Percentiles rank a stretch among this genome's conserved stretches.
Evolutionary conservation across 352 stramenopile genomes (phyloP).

Genomic region (Globisporangium megalacanthum): DNA sequence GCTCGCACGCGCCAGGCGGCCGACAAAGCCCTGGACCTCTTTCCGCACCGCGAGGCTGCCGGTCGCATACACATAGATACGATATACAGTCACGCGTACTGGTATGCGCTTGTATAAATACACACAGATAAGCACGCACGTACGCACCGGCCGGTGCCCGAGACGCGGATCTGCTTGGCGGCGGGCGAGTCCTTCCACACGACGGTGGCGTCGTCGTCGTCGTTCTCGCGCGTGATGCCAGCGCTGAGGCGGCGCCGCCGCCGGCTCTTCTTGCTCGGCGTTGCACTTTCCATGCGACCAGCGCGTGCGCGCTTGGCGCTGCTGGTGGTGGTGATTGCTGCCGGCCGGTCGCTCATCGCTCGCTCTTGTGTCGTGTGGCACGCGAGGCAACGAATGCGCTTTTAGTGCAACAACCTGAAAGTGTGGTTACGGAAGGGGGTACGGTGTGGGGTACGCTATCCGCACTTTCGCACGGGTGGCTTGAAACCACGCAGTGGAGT

Average conservation of each 20-base stretch:
- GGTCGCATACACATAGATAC: neutral
- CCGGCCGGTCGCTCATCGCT: neutral
- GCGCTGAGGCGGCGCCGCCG: neutral
- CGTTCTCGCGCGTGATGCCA: neutral
- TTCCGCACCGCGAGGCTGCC: slow-evolving; percentile 43
- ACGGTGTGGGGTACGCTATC: no score
- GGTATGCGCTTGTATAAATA: no score
- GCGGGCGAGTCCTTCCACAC: slow-evolving; percentile 79
- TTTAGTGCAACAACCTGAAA: no score
- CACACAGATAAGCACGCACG: neutral
- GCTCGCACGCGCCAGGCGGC: slow-evolving; percentile 47
- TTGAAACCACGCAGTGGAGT: no score
- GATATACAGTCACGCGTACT: no score
- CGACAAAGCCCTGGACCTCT: slow-evolving; percentile 71
- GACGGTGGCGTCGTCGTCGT: slow-evolving; percentile 33
- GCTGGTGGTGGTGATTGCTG: neutral
- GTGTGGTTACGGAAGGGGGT: no score
- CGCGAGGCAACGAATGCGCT: no score
- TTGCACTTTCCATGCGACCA: slow-evolving; percentile 24
- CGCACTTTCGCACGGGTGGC: no score
- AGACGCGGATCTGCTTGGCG: slow-evolving; percentile 76
- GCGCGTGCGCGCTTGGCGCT: slow-evolving; percentile 40
- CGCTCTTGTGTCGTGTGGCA: no score
- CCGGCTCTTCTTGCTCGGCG: slow-evolving; percentile 14
- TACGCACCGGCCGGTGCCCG: slow-evolving; percentile 51